Base-by-base conservation (phyloP, 2,329 filamentous ascomycete genomes). In the Pseudogymnoascus sp. region DNA sequence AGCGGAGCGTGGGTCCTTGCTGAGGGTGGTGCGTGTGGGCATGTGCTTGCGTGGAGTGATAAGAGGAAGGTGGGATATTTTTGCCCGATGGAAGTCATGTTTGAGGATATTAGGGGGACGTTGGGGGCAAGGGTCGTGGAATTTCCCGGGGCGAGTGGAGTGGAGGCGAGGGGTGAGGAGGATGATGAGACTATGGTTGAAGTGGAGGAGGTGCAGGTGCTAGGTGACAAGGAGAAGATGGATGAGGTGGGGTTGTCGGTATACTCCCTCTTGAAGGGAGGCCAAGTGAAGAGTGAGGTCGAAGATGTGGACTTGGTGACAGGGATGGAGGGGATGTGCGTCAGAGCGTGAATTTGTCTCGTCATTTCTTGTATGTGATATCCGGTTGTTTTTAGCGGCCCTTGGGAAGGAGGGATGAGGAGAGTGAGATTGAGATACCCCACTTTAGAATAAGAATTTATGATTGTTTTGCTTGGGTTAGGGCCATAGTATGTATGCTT, bases 1-100 rank as follows among this genome's bases (percentile, higher is more conserved):
- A 93, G 89, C 5, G 93, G 93, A 3, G 93, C 93, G 0, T 97
- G 93, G 93, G 85, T 97, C 3, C 86, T 97, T 14, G 90, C 93
- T 69, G 81, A 87, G n/a, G 91, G 91, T 1, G 84, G 87, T 38
- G 85, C 97, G 2, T 95, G 91, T 69, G 93, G 93, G 0, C 93
- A 97, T 70, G 90, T 97, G 0, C 81, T 97, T 11, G 93, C 93
- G 0, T 96, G 89, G 87, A 93, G 89, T 69, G 84, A 87, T 66
- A 85, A 87, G 66, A 93, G 90, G 71, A 85, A 85, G 44, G 87
- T 91, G 4, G 92, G 92, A 0, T 97, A 96, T 74, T 95, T 97
- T 66, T 95, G 91, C 66, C 93, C 93, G 0, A 97, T 97, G 93
- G 90, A 97, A 64, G 83, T 97, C 2, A 78, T 96, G 11, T 81